These are phyloP conservation scores for Insectozyma bohioensis DNA, from an alignment of 1,139 yeast genomes.

Conservation along the genomic window DNA sequence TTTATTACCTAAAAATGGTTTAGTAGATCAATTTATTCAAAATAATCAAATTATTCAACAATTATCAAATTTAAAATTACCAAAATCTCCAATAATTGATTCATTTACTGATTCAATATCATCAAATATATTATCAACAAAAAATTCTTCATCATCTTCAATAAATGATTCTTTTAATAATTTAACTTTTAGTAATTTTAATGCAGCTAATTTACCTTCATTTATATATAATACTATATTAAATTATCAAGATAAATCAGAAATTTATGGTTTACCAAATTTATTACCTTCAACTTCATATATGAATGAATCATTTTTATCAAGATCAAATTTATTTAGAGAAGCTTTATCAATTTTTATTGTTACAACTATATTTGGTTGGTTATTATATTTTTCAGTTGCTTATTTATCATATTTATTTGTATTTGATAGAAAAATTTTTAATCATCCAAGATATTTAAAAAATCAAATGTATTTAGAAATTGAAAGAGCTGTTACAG, in stretches of 20 bases:
- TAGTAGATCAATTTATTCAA: constrained; percentile 18
- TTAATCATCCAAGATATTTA: constrained; percentile 93
- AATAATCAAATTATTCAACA: constrained; percentile 9
- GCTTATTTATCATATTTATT: constrained; percentile 74
- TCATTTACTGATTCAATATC: not conserved
- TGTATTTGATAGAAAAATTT: constrained; percentile 82
- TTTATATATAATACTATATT: constrained; percentile 17
- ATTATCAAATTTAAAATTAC: constrained; percentile 5
- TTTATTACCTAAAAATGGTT: constrained; percentile 35
- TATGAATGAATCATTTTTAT: constrained; percentile 61
- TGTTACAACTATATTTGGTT: constrained; percentile 81
- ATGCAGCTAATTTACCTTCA: constrained; percentile 14
- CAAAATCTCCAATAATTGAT: constrained; percentile 4
- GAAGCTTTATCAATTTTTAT: constrained; percentile 66
- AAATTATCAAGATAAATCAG: constrained; percentile 31
- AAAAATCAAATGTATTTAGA: constrained; percentile 90
- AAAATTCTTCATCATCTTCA: too few species aligned
- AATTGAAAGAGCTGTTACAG: constrained; percentile 69
- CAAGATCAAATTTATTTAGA: constrained; percentile 72
- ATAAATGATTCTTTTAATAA: too few species aligned
- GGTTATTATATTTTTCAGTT: constrained; percentile 71
- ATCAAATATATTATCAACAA: not conserved
- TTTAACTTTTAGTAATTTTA: too few species aligned
- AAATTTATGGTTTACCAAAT: constrained; percentile 41
- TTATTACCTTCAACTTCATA: constrained; percentile 46